Conservation (phyloP, 1,284 basidiomycete species). For the Austroboletus niveus region DNA sequence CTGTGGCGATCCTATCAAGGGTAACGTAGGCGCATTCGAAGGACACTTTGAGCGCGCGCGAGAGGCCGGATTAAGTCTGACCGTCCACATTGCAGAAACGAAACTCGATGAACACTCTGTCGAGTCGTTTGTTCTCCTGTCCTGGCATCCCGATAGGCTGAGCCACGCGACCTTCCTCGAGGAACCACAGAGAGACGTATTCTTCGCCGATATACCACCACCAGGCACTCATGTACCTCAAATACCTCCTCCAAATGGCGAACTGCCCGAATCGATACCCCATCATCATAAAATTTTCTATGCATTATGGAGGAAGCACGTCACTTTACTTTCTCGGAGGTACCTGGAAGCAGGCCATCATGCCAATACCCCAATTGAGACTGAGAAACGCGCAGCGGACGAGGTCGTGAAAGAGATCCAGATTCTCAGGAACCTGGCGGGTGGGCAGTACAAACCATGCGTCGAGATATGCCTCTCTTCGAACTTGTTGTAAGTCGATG, state of each 20-base stretch:
- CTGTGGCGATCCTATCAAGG: conserved; percentile 71
- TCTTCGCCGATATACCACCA: conserved; percentile 39
- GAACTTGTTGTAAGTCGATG: conserved; percentile 61
- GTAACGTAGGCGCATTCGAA: conserved; percentile 54
- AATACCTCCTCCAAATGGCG: conserved; percentile 20
- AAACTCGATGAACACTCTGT: conserved; percentile 41
- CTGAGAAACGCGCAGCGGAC: conserved; percentile 18
- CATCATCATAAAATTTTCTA: conserved; percentile 25
- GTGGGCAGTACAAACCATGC: conserved; percentile 47
- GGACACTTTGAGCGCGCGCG: conserved; percentile 55
- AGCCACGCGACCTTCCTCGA: conserved; percentile 83
- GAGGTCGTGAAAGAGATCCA: conserved; percentile 30
- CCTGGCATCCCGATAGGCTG: conserved; percentile 64
- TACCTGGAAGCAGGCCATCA: conserved; percentile 15
- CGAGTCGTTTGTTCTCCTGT: conserved; percentile 66
- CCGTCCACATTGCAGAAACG: conserved; percentile 79
- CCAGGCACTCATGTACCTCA: conserved; percentile 11
- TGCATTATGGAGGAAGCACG: conserved; percentile 26
- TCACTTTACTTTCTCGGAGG: conserved; percentile 20
- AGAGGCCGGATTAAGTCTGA: conserved; percentile 60
- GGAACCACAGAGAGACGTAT: conserved; percentile 54
- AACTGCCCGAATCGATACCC: conserved; percentile 18
- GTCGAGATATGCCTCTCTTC: conserved; percentile 83
- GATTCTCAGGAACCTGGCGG: conserved; percentile 11
- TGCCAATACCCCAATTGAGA: conserved; percentile 7